Evolutionary conservation across 495 filamentous ascomycete species (phyloP), one percentile per base, ranked within the genome.

Genomic region (Acidomyces sp.): DNA sequence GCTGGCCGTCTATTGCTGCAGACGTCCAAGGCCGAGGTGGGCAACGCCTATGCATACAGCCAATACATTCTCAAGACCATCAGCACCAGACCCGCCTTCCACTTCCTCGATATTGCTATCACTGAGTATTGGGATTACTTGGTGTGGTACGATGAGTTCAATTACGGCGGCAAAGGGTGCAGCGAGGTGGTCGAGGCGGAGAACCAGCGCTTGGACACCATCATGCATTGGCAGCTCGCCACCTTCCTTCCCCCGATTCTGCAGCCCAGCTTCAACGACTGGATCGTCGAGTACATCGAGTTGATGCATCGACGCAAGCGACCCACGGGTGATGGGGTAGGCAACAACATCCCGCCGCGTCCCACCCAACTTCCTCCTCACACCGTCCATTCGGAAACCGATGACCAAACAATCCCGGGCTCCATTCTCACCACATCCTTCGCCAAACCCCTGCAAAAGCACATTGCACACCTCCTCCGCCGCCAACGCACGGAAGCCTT

Each of bases 61-160:
- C 82, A 96, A 56, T 99, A 96, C 61, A 93, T 96, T 34, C 65
- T 96, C 44, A 94, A 94, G 64, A 88, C 86, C 13, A 92, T 99
- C 59, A 82, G 90, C 53, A 77, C 77, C 17, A 96, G 94, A 53
- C 86, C 90, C 0, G 71, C 93, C 0, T 99, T 99, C 67, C 81
- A 93, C 57, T 99, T 99, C 60, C 77, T 99, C 34, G 92, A 99
- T 50, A 70, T 99, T 7, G 83, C 95, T 49, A 93, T 99, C 57
- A 93, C 87, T 51, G 90, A 99, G 57, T 99, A 96, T 57, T 99
- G 90, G 90, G 90, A 99, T 55, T 96, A 95, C 58, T 76, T 99
- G 0, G 77, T 93, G n/a, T 99, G 90, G 90, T 95, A 95, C 46
- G 90, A 99, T 57, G 86, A 93, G 61, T 90, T 86, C 65, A 99